These are phyloP conservation scores for Mortierella sp. DNA, from an alignment of 371 early-diverging fungal genomes.

Conservation along the genomic window DNA sequence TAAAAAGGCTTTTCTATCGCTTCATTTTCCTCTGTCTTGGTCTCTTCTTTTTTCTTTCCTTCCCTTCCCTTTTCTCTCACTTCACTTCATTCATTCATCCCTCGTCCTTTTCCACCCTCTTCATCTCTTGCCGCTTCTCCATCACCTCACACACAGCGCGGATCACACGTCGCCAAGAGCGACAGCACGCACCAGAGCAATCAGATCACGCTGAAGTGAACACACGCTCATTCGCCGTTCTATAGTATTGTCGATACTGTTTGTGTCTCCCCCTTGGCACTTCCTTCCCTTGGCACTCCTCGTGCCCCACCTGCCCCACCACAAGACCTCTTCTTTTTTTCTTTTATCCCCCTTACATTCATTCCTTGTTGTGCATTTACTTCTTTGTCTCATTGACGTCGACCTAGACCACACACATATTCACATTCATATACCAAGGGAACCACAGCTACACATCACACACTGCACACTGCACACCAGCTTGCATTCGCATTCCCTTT, in stretches of 20 bases:
- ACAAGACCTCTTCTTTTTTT: not conserved
- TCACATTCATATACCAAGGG: not conserved
- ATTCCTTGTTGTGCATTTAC: not conserved
- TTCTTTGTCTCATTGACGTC: not conserved
- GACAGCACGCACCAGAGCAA: not conserved
- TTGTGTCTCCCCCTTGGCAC: too few relatives aligned
- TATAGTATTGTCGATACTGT: too few relatives aligned
- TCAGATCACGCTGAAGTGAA: not conserved
- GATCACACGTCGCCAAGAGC: not conserved
- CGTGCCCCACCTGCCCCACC: constrained; percentile 11
- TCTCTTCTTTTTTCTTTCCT: not conserved
- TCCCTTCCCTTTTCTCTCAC: not conserved
- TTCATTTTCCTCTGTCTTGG: not conserved
- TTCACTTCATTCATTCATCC: not conserved
- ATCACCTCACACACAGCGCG: not conserved
- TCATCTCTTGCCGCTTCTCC: too few relatives aligned
- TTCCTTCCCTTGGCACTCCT: not conserved
- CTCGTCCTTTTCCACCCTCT: too few relatives aligned
- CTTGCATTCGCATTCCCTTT: not conserved
- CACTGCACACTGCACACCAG: not conserved
- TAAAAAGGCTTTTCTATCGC: not conserved
- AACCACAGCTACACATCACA: not conserved
- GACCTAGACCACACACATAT: not conserved
- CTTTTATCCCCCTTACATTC: not conserved
- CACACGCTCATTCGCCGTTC: not conserved